phyloP scores from a whole-genome alignment of 257 asterid species.

The Verbena officinalis region DNA sequence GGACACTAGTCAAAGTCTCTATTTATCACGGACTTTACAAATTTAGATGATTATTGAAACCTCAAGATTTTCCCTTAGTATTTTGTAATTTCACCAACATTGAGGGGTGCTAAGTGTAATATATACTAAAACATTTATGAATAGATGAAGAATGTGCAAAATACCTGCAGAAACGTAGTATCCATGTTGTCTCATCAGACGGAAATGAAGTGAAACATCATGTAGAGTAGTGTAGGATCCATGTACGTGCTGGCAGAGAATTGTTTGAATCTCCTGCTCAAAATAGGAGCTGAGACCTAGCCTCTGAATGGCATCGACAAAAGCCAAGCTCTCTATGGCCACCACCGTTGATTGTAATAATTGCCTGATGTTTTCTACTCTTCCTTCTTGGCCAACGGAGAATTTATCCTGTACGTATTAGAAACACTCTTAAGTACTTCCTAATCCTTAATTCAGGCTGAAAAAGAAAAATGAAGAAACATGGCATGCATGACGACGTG shows the following conservation, averaged over 20 bases:
- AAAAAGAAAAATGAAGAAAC: not conserved
- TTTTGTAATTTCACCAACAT: no score
- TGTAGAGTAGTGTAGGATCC: constrained; percentile 19
- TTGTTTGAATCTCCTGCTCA: constrained; percentile 31
- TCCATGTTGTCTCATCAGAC: constrained; percentile 52
- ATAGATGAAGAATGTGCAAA: no score
- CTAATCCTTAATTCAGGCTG: not conserved
- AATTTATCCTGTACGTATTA: constrained; percentile 31
- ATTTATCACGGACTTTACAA: no score
- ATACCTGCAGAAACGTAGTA: constrained; percentile 37
- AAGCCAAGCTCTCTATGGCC: constrained; percentile 16
- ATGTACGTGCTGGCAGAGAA: constrained; percentile 22
- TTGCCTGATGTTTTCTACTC: constrained; percentile 26
- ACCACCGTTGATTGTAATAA: constrained; percentile 14
- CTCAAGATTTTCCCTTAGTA: no score
- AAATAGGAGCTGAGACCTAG: constrained; percentile 40
- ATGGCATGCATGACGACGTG: no score
- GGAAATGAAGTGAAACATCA: constrained; percentile 45
- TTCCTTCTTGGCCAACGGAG: not conserved
- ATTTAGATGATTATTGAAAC: no score
- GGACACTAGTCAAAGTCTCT: no score
- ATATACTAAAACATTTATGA: no score
- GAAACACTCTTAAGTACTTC: not conserved
- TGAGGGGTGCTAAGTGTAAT: no score
- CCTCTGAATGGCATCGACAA: constrained; percentile 47